Evolutionary conservation across 306 rosid species (phyloP).

Genomic region (Pueraria montana): DNA sequence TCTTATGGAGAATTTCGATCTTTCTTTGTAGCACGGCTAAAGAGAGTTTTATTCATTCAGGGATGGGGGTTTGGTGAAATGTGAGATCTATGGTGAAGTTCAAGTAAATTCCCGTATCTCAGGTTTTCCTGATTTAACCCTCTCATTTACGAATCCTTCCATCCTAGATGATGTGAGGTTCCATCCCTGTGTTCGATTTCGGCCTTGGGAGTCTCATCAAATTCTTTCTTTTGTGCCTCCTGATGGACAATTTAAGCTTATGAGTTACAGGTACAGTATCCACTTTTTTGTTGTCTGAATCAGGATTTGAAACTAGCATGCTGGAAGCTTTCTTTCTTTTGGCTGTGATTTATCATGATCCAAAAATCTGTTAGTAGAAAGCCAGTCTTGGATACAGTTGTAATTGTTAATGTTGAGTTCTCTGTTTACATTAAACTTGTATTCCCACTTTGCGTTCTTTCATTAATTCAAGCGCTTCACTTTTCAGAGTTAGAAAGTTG

Average conservation of each 20-base stretch:
- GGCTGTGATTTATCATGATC: neutral
- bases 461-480: conserved; percentile 10
- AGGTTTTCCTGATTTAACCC: conserved; percentile 91
- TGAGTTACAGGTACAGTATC: conserved; percentile 82
- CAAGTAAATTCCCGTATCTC: conserved; percentile 92
- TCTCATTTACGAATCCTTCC: conserved; percentile 87
- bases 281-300: conserved; percentile 21
- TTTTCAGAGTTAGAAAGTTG: conserved; percentile 87
- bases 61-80: conserved; percentile 88
- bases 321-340: neutral
- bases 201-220: conserved; percentile 93
- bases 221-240: conserved; percentile 96
- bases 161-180: conserved; percentile 90
- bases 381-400: conserved; percentile 27
- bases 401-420: neutral
- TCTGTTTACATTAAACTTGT: neutral
- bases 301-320: conserved; percentile 16
- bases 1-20: conserved; percentile 36
- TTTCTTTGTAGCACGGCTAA: conserved; percentile 25
- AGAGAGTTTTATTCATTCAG: conserved; percentile 51
- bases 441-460: conserved; percentile 13
- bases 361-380: neutral
- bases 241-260: conserved; percentile 92
- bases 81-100: conserved; percentile 90
- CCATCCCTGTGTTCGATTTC: conserved; percentile 88